Conservation (phyloP, 768 basidiomycete genomes). For the Lactifluus pinguis region DNA sequence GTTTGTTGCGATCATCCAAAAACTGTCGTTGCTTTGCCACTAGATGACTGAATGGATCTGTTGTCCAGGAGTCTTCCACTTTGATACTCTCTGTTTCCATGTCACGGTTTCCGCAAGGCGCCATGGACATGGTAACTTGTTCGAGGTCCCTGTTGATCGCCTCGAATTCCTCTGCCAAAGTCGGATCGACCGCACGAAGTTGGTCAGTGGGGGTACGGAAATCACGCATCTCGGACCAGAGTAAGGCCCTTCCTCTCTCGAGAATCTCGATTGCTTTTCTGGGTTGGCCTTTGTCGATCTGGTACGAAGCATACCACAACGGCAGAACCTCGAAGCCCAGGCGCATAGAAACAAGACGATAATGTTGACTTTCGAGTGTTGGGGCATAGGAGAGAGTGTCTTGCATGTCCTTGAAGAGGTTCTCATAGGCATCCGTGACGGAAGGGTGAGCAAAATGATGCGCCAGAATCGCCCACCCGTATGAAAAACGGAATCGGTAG, state of each 20-base stretch:
- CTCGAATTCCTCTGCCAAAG: not conserved
- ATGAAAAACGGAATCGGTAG: not conserved
- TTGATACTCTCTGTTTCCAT: not conserved
- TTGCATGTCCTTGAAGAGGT: not conserved
- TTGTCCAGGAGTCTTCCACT: not conserved
- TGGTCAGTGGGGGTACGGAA: constrained; percentile 7
- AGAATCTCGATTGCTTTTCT: constrained; percentile 3
- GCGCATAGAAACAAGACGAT: not conserved
- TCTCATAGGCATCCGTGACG: not conserved
- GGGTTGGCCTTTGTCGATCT: not conserved
- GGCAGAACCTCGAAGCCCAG: not conserved
- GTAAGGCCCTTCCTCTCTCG: constrained; percentile 7
- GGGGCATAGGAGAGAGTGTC: not conserved
- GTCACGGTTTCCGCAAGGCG: not conserved
- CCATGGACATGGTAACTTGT: not conserved
- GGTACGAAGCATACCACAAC: not conserved
- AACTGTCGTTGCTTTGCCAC: not conserved
- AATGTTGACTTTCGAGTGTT: not conserved
- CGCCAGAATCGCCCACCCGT: not conserved
- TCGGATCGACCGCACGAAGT: not conserved
- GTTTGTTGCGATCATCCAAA: not conserved
- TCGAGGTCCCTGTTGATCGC: not conserved
- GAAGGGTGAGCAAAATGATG: not conserved
- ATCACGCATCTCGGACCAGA: constrained; percentile 9
- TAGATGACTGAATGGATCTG: not conserved